phyloP scores from a whole-genome alignment of 305 asterid genomes.

The Andrographis paniculata region DNA sequence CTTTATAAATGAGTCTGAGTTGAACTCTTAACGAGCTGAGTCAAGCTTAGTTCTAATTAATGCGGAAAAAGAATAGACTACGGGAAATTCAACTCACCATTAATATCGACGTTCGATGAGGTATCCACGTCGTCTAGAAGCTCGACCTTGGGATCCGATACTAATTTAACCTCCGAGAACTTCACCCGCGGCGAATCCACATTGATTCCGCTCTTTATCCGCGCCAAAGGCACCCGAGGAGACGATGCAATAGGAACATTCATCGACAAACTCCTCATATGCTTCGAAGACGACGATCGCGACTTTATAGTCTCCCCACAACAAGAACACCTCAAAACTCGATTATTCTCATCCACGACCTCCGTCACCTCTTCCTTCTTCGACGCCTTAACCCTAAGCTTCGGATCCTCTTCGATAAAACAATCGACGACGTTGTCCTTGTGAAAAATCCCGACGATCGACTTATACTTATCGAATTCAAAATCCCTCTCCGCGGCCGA shows the following conservation, averaged over 20 bases:
- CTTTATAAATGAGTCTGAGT: too few relatives aligned
- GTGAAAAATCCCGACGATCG: constrained; percentile 58
- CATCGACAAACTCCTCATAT: constrained; percentile 39
- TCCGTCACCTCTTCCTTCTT: constrained; percentile 32
- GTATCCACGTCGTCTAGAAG: constrained; percentile 42
- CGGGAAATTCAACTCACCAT: constrained; percentile 18
- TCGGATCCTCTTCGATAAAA: constrained; percentile 33
- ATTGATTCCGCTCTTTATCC: constrained; percentile 25
- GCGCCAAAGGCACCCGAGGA: constrained; percentile 43
- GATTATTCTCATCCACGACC: constrained; percentile 21
- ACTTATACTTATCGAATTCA: constrained; percentile 37
- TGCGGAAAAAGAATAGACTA: background rate
- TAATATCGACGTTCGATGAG: constrained; percentile 23
- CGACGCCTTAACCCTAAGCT: constrained; percentile 25
- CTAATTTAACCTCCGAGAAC: constrained; percentile 60
- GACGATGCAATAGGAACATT: constrained; percentile 48
- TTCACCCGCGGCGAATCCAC: constrained; percentile 35
- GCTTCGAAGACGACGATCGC: constrained; percentile 33
- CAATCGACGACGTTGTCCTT: constrained; percentile 53
- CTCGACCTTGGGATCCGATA: constrained; percentile 35
- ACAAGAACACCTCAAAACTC: constrained; percentile 49
- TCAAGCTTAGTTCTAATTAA: too few relatives aligned
- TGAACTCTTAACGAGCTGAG: background rate
- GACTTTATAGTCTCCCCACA: constrained; percentile 60
- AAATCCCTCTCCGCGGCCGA: constrained; percentile 57